Conservation (phyloP, 371 early-diverging fungal genomes). For the Lichtheimia hyalospora region DNA sequence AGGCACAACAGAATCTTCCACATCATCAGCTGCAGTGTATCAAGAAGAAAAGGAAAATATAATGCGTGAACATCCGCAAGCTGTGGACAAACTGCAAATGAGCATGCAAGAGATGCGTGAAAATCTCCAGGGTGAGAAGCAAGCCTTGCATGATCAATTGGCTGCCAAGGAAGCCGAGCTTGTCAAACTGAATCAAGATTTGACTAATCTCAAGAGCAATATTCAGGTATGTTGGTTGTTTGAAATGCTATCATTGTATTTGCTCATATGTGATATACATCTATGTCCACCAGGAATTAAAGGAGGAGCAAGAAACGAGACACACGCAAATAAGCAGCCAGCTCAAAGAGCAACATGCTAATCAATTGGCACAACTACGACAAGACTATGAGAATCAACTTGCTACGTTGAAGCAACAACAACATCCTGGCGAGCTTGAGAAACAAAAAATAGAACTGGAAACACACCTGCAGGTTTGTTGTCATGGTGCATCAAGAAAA, state of each 20-base stretch:
- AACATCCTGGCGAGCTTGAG: constrained; percentile 10
- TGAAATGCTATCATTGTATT: not conserved
- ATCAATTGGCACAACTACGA: constrained; percentile 11
- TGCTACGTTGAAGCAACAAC: constrained; percentile 6
- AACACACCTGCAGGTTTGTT: constrained; percentile 7
- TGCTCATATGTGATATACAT: not conserved
- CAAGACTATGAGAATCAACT: constrained; percentile 15
- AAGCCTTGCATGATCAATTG: constrained; percentile 12
- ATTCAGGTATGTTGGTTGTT: constrained; percentile 10
- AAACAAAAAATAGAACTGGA: constrained; percentile 8
- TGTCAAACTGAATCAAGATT: constrained; percentile 12
- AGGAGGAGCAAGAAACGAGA: constrained; percentile 21
- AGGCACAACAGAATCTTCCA: too few relatives aligned
- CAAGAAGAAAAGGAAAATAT: constrained; percentile 6
- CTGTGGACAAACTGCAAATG: constrained; percentile 8
- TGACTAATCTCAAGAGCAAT: constrained; percentile 16
- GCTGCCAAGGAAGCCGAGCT: constrained; percentile 18
- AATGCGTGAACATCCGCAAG: constrained; percentile 1
- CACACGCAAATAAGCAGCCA: constrained; percentile 17
- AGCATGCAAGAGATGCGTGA: constrained; percentile 21
- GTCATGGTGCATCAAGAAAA: not conserved
- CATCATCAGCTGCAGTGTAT: too few relatives aligned
- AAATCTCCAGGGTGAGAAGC: constrained; percentile 16
- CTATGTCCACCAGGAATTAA: constrained; percentile 12
- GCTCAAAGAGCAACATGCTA: constrained; percentile 18